A percentile compares a stretch with the other conserved stretches of the same genome.
These are phyloP conservation scores for Solanum piurae DNA, from an alignment of 257 asterid genomes.

Conservation along the genomic window DNA sequence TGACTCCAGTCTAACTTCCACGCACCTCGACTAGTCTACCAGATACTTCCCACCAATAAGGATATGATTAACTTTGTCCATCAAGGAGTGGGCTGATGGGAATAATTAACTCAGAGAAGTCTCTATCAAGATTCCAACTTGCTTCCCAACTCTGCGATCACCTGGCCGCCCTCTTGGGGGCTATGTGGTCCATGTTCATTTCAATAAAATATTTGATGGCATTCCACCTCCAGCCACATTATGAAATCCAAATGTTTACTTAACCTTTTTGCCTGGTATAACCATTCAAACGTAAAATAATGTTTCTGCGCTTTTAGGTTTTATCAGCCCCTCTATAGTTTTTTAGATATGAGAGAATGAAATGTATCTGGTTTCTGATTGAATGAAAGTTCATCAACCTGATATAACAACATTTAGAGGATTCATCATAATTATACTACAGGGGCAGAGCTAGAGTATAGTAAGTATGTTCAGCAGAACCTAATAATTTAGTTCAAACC, in stretches of 20 bases:
- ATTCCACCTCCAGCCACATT: neutral
- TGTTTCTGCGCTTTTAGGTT: neutral
- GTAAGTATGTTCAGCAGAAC: neutral
- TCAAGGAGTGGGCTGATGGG: neutral
- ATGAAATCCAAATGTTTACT: neutral
- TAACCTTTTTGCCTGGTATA: neutral
- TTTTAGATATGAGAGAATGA: neutral
- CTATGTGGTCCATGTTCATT: neutral
- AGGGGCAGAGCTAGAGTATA: neutral
- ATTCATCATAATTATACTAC: neutral
- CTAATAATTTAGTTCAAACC: neutral
- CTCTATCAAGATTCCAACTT: neutral
- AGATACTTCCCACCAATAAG: neutral
- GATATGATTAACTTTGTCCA: neutral
- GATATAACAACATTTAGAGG: neutral
- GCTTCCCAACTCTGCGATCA: neutral
- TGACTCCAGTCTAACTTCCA: neutral
- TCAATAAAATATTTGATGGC: neutral
- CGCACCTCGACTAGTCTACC: neutral
- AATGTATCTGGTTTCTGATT: neutral
- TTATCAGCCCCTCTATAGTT: neutral
- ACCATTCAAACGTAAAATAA: neutral
- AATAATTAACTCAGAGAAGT: neutral
- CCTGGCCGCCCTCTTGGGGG: neutral
- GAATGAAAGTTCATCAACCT: neutral